Conservation (phyloP, 371 early-diverging fungal species). For the Nematocida major region DNA sequence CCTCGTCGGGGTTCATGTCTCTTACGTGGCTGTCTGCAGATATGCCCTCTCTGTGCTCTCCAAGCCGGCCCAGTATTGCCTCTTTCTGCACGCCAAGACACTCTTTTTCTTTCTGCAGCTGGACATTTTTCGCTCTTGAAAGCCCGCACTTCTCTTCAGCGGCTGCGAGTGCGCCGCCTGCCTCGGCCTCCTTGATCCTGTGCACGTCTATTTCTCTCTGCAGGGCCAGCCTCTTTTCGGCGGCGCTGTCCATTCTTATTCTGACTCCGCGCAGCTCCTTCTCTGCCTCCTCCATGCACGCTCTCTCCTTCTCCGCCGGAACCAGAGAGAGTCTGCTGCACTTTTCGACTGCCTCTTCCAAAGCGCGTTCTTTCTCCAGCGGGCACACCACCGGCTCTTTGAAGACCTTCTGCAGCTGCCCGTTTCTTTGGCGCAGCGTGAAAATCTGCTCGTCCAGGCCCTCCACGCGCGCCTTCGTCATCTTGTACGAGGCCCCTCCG, state of each 20-base stretch:
- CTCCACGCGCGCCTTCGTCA: background rate
- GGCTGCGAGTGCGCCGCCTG: constrained; percentile 28
- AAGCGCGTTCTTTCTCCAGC: background rate
- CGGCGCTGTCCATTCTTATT: constrained; percentile 66
- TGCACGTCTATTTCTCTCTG: constrained; percentile 4
- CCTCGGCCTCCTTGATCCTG: background rate
- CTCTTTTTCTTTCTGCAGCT: background rate
- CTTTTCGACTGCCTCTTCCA: background rate
- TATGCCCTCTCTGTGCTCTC: no score
- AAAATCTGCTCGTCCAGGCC: constrained; percentile 19
- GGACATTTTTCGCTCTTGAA: constrained; percentile 27
- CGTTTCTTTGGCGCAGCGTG: constrained; percentile 31
- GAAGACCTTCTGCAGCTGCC: background rate
- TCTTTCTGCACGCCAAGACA: no score
- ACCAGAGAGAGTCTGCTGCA: background rate
- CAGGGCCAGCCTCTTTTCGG: constrained; percentile 3
- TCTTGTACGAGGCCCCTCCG: background rate
- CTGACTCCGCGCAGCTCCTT: constrained; percentile 50
- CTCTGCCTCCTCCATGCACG: constrained; percentile 65
- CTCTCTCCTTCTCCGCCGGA: constrained; percentile 65
- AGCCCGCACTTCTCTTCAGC: constrained; percentile 9
- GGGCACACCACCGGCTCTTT: background rate
- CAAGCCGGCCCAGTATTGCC: no score
- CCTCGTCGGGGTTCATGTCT: background rate
- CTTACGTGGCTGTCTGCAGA: no score